Evolutionary conservation across 2,329 filamentous ascomycete species (phyloP), one percentile per base, ranked within the genome.

Genomic region (Xylaria polymorpha): DNA sequence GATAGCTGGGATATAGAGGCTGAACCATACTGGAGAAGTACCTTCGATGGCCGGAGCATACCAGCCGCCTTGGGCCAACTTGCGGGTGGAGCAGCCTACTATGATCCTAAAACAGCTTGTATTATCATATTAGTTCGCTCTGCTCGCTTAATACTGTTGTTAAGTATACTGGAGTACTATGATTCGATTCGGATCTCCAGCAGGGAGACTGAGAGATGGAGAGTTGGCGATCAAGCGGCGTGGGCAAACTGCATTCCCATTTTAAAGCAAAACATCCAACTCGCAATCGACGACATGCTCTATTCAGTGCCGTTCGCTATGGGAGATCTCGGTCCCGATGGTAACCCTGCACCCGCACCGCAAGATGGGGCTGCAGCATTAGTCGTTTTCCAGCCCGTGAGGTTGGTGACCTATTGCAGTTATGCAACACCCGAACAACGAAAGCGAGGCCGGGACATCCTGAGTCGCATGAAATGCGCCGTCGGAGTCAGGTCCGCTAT

Each of bases 151-250:
- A 55, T 71, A n/a, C 25, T 71, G 18, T 29, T 72, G 20, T 22
- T 71, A 22, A 72, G 68, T 53, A 68, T 72, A 62, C 57, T 72
- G 14, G 70, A 72, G 59, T 72, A 72, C 37, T 61, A 71, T 25
- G 66, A 69, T 48, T 50, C 55, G 44, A 67, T 70, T 5, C 55
- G 20, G 15, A 43, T 58, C 20, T 57, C 59, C 10, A 51, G 15
- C 37, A 55, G 51, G 1, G 59, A 59, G 32, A 8, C 46, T 15
- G 64, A 57, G 22, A 43, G 18, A 15, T 61, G 66, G 64, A 56
- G 50, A 39, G 37, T 68, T 10, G 70, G 70, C 25, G 53, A 72
- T 46, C 50, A 43, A 18, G 56, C 44, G 37, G 70, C 65, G 1
- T 72, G 70, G 70, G 57, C 41, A 7, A 41, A 67, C 14, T 71